Conservation (phyloP, 148 eudicot genomes). For the Rhododendron molle region DNA sequence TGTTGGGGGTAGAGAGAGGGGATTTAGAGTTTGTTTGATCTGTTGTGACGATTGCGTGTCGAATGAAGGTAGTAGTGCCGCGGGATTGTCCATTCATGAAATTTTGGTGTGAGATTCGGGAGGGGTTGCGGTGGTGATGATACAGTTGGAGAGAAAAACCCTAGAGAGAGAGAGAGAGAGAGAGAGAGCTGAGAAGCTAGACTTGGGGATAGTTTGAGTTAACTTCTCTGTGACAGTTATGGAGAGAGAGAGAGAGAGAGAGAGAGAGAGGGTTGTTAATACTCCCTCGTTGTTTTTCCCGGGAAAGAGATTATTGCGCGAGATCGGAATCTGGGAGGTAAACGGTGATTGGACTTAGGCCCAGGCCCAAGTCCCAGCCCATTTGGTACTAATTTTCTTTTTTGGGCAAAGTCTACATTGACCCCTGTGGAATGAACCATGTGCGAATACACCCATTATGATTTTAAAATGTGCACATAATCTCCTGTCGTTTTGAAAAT, state of each 20-base stretch:
- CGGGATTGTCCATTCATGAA: conserved; percentile 9
- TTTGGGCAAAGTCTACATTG: no score
- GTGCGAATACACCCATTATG: no score
- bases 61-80: neutral
- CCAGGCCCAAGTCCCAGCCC: neutral
- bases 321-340: neutral
- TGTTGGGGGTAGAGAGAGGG: neutral
- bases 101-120: neutral
- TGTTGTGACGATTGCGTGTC: conserved; percentile 19
- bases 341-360: neutral
- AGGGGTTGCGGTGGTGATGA: neutral
- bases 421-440: no score
- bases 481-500: no score
- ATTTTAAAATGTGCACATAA: no score
- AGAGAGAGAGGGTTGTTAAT: neutral
- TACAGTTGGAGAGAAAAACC: neutral
- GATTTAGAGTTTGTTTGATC: conserved; percentile 21
- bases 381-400: neutral
- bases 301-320: neutral
- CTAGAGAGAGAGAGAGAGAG: conserved; percentile 16
- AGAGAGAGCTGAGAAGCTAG: conserved; percentile 5
- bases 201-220: neutral
- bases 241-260: neutral
- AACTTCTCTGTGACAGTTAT: no score
- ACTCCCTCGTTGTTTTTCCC: neutral